Evolutionary conservation across 495 filamentous ascomycete species (phyloP).

Genomic region (Hyaloscypha hepaticicola): DNA sequence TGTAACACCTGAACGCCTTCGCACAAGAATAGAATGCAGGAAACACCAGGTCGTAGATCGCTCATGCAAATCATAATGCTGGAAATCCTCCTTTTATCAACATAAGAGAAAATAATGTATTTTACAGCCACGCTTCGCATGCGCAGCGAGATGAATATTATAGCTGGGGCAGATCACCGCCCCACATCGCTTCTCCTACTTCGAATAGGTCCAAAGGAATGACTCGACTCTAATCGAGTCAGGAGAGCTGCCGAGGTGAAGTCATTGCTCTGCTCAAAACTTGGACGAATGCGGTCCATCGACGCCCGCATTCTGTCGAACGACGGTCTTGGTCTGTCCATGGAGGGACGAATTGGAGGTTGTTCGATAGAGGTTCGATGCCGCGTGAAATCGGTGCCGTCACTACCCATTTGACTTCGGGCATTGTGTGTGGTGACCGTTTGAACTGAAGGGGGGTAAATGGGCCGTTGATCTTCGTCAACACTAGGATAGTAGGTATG

Average conservation of each 20-base stretch:
- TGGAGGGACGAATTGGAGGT: slow-evolving; percentile 58
- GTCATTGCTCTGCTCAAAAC: slow-evolving; percentile 83
- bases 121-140: slow-evolving; percentile 21
- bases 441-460: slow-evolving; percentile 83
- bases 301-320: slow-evolving; percentile 74
- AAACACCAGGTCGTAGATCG: slow-evolving; percentile 31
- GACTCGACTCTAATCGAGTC: slow-evolving; percentile 75
- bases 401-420: slow-evolving; percentile 86
- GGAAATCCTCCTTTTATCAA: slow-evolving; percentile 26
- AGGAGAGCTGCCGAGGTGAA: slow-evolving; percentile 86
- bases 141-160: slow-evolving; percentile 7
- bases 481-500: slow-evolving; percentile 57
- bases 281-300: slow-evolving; percentile 72
- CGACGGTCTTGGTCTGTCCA: slow-evolving; percentile 63
- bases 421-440: slow-evolving; percentile 78
- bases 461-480: slow-evolving; percentile 81
- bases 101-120: slow-evolving; percentile 28
- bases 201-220: slow-evolving; percentile 37
- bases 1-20: slow-evolving; percentile 26
- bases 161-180: slow-evolving; percentile 13
- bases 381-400: slow-evolving; percentile 87
- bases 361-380: slow-evolving; percentile 41
- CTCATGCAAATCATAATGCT: slow-evolving; percentile 35
- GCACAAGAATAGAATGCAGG: slow-evolving; percentile 27
- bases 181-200: slow-evolving; percentile 25